Evolutionary conservation across 2,329 filamentous ascomycete species (phyloP).

Genomic region (Clonostachys byssicola): DNA sequence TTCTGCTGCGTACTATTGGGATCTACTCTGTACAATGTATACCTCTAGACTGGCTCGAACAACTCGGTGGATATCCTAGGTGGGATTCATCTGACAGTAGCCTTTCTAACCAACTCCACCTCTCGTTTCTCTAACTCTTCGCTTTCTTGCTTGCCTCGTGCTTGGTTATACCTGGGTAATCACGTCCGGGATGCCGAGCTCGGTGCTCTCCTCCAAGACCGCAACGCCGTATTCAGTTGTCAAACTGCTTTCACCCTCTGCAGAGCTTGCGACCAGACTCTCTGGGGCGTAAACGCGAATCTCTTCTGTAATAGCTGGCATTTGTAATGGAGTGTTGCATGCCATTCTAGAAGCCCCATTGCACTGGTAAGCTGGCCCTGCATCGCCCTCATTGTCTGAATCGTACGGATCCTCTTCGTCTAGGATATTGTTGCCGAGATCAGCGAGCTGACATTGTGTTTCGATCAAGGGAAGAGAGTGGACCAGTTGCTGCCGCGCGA

Average conservation of each 20-base stretch:
- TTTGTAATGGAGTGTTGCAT: neutral
- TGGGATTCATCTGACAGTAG: too few relatives aligned
- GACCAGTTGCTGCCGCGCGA: neutral
- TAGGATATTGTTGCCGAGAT: neutral
- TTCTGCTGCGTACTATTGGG: too few relatives aligned
- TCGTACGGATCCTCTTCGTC: neutral
- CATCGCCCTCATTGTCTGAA: neutral
- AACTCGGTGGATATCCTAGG: neutral
- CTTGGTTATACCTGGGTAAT: conserved; percentile 21
- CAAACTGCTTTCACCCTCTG: neutral
- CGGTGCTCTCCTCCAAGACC: conserved; percentile 51
- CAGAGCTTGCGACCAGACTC: neutral
- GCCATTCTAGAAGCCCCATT: neutral
- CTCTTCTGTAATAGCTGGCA: neutral
- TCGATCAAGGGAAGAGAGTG: conserved; percentile 1
- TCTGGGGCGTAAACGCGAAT: neutral
- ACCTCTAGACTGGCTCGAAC: neutral
- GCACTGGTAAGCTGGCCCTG: conserved; percentile 1
- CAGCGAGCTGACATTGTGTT: conserved; percentile 1
- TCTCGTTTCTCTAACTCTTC: neutral
- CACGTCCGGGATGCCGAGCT: conserved; percentile 38
- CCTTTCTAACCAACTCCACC: too few relatives aligned
- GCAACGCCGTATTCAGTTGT: conserved; percentile 40
- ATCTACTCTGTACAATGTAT: neutral
- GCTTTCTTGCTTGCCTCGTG: neutral